Evolutionary conservation across 2,329 filamentous ascomycete species (phyloP).

Genomic region (Fusarium papillatum): DNA sequence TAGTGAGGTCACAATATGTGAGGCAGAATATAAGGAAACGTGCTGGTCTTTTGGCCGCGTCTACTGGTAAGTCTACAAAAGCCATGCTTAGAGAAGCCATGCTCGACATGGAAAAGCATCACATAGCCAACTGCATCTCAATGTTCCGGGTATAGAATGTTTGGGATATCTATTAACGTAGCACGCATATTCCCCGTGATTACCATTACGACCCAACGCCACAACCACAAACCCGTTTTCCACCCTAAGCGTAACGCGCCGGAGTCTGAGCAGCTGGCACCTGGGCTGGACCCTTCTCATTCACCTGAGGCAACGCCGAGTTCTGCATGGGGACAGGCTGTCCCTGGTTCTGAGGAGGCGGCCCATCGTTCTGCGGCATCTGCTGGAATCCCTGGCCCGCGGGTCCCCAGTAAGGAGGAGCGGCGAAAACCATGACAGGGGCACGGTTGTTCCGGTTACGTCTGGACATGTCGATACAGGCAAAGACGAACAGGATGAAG

Average conservation of each 20-base stretch:
- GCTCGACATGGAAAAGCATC: neutral
- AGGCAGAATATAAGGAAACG: neutral
- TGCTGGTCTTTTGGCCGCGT: neutral
- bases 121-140: neutral
- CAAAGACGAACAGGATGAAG: conserved; percentile 55
- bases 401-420: conserved; percentile 46
- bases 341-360: conserved; percentile 23
- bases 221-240: neutral
- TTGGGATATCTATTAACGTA: neutral
- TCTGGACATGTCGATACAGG: conserved; percentile 54
- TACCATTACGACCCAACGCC: neutral
- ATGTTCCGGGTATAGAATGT: neutral
- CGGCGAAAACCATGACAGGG: conserved; percentile 42
- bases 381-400: conserved; percentile 48
- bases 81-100: neutral
- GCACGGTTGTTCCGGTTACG: conserved; percentile 43
- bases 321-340: conserved; percentile 40
- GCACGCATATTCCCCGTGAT: neutral
- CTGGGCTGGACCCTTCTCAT: conserved; percentile 27
- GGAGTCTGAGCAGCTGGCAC: conserved; percentile 6
- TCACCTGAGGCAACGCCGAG: conserved; percentile 9
- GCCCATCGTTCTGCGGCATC: conserved; percentile 38
- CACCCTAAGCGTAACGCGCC: conserved; percentile 25
- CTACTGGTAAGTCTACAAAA: neutral
- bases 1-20: neutral